Evolutionary conservation across 176 grass and related monocot species (phyloP), one percentile per base, ranked within the genome.

Genomic region (Zoysia japonica): DNA sequence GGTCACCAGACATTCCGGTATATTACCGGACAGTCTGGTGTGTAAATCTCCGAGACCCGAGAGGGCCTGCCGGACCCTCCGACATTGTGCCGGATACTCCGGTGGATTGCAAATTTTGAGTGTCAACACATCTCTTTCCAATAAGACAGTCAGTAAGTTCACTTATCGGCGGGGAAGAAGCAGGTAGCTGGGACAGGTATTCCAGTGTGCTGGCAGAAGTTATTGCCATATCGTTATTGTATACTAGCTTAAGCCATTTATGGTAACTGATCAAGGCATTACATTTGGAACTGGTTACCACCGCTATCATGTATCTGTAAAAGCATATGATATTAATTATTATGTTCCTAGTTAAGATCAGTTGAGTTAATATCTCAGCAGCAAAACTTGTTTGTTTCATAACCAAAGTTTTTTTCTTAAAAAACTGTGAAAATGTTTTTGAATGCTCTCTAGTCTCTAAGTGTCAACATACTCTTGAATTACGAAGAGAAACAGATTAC

Each of bases 401-500:
- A 68, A 19, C 51, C 47, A 53, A 42, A 74, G 15, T 11, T 63
- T 63, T 12, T 65, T 52, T 52, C 1, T 14, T 15, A 38, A 4
- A 11, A 64, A 64, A 65, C 5, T 11, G 45, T 42, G 5, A 74
- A 2, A 82, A 72, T 20, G 13, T 10, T 44, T 43, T 11, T 3
- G 14, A 47, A 39, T 67, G 19, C 49, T 52, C 69, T 55, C 17
- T 65, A 71, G 65, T 44, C 40, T 82, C 56, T 28, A 40, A 69
- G 46, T 70, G 61, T 17, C 67, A 71, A 7, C 16, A 1, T 48
- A 13, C 9, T 69, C 7, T 17, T 70, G 54, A 37, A 43, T 46
- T 76, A 63, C 10, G 11, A 82, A 42, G 53, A 81, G 46, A 63
- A 71, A 17, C 39, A 55, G 82, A 81, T 55, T 14, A 53, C 7